phyloP scores from a whole-genome alignment of 163 green algal genomes.

The Chlamydomonas reinhardtii region DNA sequence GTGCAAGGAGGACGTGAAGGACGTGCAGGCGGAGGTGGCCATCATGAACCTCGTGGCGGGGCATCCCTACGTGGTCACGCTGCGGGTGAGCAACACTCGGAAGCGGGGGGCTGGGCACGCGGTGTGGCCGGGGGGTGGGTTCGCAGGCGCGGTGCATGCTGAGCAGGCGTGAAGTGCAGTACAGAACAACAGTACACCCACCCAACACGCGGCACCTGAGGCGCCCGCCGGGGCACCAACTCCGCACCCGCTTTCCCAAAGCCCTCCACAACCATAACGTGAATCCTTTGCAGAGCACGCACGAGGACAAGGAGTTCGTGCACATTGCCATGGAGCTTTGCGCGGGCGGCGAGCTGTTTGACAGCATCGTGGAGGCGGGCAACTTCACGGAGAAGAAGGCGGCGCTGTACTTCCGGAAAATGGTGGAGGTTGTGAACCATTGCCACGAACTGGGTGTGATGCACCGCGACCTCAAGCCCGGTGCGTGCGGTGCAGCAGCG shows the following conservation, averaged over 20 bases:
- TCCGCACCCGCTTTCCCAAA: too few species aligned
- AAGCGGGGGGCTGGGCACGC: too few species aligned
- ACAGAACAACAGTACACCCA: too few species aligned
- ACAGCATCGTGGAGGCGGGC: slow-evolving; percentile 84
- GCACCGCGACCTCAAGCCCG: slow-evolving; percentile 82
- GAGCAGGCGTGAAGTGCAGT: too few species aligned
- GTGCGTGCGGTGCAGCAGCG: slow-evolving; percentile 33
- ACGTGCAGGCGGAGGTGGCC: slow-evolving; percentile 78
- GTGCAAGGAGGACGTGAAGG: slow-evolving; percentile 82
- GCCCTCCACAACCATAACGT: too few species aligned
- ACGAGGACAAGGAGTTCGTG: slow-evolving; percentile 84
- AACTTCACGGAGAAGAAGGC: slow-evolving; percentile 77
- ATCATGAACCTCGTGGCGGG: slow-evolving; percentile 89
- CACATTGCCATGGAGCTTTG: slow-evolving; percentile 91
- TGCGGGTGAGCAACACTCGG: slow-evolving; percentile 67
- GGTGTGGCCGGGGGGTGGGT: neutral
- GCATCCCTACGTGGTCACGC: slow-evolving; percentile 82
- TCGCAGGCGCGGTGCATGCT: too few species aligned
- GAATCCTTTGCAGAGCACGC: slow-evolving; percentile 71
- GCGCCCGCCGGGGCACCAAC: too few species aligned
- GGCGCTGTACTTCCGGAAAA: slow-evolving; percentile 81
- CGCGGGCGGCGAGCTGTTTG: slow-evolving; percentile 89
- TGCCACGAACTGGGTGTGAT: slow-evolving; percentile 86
- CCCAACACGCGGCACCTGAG: too few species aligned
- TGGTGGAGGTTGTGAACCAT: slow-evolving; percentile 87